Evolutionary conservation across 148 eudicot genomes (phyloP).

Genomic region (Talinum fruticosum): DNA sequence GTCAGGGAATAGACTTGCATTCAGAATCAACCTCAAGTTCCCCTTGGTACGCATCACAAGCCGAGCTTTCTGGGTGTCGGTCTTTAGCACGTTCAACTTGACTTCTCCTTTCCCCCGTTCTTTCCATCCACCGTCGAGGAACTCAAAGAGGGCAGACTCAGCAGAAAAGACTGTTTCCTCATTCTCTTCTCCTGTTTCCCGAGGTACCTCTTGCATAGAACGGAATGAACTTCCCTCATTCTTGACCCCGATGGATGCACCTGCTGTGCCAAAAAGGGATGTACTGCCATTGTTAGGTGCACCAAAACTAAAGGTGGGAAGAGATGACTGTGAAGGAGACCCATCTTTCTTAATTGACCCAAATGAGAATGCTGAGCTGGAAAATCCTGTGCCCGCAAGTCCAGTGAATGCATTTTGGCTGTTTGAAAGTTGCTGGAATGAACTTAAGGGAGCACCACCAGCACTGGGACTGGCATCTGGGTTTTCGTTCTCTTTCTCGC

Average conservation of each 20-base stretch:
- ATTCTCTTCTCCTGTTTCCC: slow-evolving; percentile 92
- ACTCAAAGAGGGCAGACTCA: slow-evolving; percentile 84
- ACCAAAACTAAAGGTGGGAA: slow-evolving; percentile 49
- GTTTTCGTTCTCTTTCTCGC: slow-evolving; percentile 34
- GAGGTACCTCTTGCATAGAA: slow-evolving; percentile 62
- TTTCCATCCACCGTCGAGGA: slow-evolving; percentile 74
- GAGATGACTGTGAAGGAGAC: slow-evolving; percentile 35
- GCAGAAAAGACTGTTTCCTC: slow-evolving; percentile 73
- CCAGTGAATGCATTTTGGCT: slow-evolving; percentile 90
- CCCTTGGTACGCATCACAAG: slow-evolving; percentile 85
- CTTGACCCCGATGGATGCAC: slow-evolving; percentile 42
- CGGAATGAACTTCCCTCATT: slow-evolving; percentile 47
- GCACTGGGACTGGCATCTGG: neutral
- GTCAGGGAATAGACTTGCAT: slow-evolving; percentile 72
- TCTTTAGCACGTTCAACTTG: slow-evolving; percentile 58
- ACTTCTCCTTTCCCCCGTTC: slow-evolving; percentile 96
- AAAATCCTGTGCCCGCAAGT: slow-evolving; percentile 74
- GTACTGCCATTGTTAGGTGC: slow-evolving; percentile 45
- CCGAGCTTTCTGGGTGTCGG: slow-evolving; percentile 64
- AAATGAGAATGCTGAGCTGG: slow-evolving; percentile 67
- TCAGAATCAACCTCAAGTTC: slow-evolving; percentile 76
- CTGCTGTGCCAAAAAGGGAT: slow-evolving; percentile 52
- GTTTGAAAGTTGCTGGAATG: slow-evolving; percentile 85
- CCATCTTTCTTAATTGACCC: slow-evolving; percentile 57
- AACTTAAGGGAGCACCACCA: slow-evolving; percentile 49